Evolutionary conservation across 495 filamentous ascomycete genomes (phyloP), one percentile per base, ranked within the genome.

Genomic region (Aspergillus wentii): DNA sequence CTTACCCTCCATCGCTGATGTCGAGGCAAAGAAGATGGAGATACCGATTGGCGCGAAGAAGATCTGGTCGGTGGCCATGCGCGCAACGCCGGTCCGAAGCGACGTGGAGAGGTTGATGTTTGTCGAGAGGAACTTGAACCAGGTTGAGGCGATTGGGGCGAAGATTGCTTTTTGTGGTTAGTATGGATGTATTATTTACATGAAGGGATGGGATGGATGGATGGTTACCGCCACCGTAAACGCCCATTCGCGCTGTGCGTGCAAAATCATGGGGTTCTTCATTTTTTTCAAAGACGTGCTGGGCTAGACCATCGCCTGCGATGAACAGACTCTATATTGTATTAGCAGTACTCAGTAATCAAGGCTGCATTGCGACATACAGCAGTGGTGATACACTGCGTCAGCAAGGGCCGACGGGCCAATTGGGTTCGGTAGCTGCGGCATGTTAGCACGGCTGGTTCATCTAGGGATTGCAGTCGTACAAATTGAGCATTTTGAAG

Each of bases 181-280:
- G n/a, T n/a, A n/a, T n/a, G n/a, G n/a, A n/a, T n/a, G n/a, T n/a
- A n/a, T n/a, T n/a, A n/a, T n/a, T n/a, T n/a, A n/a, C n/a, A n/a
- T n/a, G n/a, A n/a, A n/a, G n/a, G n/a, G n/a, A n/a, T n/a, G n/a
- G n/a, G n/a, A n/a, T n/a, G n/a, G n/a, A n/a, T n/a, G n/a, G n/a
- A n/a, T n/a, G n/a, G n/a, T 35, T 21, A 35, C 33, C 18, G 8
- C 15, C 18, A n/a, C 33, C 33, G 13, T 35, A 35, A 13, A 35
- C 8, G 13, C 33, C 33, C 3, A 35, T 16, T 21, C 33, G 16
- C 18, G 9, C 18, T 20, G 33, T 35, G 6, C 33, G 33, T 8
- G 18, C 8, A 14, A 18, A 20, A 35, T 35, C 33, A 8, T n/a
- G 9, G 11, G 33, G 20, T 6, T 3, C 3, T 7, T 8, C 16